Conservation (phyloP, 225 moss, liverwort and hornwort genomes). For the Sphagnum contortum region DNA sequence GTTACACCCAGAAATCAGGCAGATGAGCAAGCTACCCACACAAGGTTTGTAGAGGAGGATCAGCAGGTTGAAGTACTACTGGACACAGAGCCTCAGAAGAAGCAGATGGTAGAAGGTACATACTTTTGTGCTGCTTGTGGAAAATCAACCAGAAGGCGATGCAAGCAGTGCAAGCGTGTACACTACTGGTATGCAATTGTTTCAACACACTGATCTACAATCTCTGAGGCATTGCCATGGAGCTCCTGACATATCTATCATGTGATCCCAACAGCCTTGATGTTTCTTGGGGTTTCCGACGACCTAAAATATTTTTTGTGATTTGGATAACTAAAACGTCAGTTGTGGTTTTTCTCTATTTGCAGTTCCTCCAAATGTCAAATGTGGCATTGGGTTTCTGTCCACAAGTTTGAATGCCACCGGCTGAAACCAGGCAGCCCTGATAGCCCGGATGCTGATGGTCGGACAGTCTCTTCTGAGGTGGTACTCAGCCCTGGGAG, state of each 20-base stretch:
- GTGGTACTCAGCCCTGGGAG: slow-evolving; percentile 41
- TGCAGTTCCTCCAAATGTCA: slow-evolving; percentile 72
- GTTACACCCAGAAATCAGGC: slow-evolving; percentile 12
- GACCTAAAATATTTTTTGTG: no score
- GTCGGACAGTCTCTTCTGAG: slow-evolving; percentile 37
- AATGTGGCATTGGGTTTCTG: slow-evolving; percentile 64
- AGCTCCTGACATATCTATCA: no score
- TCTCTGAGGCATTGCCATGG: no score
- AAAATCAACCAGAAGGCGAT: slow-evolving; percentile 51
- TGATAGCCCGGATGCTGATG: slow-evolving; percentile 40
- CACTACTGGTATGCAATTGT: slow-evolving; percentile 56
- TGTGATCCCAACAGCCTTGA: no score
- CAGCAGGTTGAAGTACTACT: slow-evolving; percentile 7
- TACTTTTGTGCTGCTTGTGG: slow-evolving; percentile 5
- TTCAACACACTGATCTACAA: background rate
- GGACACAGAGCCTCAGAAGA: background rate
- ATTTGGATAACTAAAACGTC: no score
- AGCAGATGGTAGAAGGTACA: slow-evolving; percentile 9
- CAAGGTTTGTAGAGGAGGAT: slow-evolving; percentile 8
- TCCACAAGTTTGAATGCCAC: slow-evolving; percentile 68
- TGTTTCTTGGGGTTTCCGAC: no score
- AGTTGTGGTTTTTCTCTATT: no score
- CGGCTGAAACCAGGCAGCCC: slow-evolving; percentile 44
- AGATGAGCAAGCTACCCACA: slow-evolving; percentile 13
- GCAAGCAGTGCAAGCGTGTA: slow-evolving; percentile 69